Base-by-base conservation (phyloP, 2,329 filamentous ascomycete species). In the Penicillium sp. region DNA sequence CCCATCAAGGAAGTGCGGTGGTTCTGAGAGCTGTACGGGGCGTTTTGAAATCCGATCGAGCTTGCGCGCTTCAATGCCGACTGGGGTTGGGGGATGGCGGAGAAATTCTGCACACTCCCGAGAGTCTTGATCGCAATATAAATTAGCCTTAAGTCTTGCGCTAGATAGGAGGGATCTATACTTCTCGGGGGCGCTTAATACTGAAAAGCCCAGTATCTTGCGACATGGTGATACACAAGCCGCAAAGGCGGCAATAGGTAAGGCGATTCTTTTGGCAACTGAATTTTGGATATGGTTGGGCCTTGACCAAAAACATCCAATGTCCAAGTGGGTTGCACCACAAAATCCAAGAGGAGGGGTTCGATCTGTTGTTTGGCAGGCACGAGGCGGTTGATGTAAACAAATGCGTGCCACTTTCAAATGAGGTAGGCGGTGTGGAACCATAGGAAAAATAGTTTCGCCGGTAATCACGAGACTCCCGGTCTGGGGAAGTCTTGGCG, bases 21-120 rank as follows among this genome's bases (percentile, higher is more conserved):
- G 75, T 95, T 87, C 65, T 84, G 83, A 48, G 78, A 77, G 48
- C 83, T 82, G 63, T 80, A 84, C 40, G 79, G 81, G 51, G 76
- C 75, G 63, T 79, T 78, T 52, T 80, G 78, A 61, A 82, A 76
- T 64, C 82, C 82, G 60, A 82, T 83, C 12, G 88, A 90, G 64
- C 83, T 93, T 28, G 87, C 86, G 68, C 93, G 87, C 75, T 98
- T 98, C 79, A 98, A 85, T 35, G 89, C 88, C 35, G 91, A 97
- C 26, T 87, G 80, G 8, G 93, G 91, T 72, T 95, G 88, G 19
- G 93, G 93, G 55, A 98, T 87, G 21, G 82, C 81, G 19, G 87
- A 86, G 69, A 89, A 91, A 68, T 84, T 82, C 67, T 82, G 91
- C 64, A 95, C 82, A 58, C 83, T 84, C 57, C 85, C 90, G 53